Percentiles rank a stretch among this genome's conserved stretches.
These are phyloP conservation scores for Coprinopsis marcescibilis DNA, from an alignment of 768 basidiomycete genomes.

Conservation along the genomic window DNA sequence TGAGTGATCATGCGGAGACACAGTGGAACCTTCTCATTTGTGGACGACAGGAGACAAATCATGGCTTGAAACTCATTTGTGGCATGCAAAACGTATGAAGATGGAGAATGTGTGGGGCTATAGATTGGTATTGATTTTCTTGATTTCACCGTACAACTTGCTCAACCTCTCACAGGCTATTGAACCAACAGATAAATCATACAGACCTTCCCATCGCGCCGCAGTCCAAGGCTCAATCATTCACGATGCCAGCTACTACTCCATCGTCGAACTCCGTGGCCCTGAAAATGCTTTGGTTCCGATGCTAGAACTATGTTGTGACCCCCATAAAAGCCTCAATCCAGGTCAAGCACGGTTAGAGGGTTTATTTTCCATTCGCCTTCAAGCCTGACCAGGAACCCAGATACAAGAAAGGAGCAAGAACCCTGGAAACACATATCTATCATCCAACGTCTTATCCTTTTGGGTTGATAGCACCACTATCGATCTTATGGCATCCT, in stretches of 20 bases:
- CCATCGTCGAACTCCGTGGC: conserved; percentile 69
- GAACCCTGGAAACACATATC: conserved; percentile 59
- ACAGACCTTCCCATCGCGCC: conserved; percentile 87
- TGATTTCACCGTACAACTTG: neutral
- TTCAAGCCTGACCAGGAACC: neutral
- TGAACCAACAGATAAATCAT: conserved; percentile 87
- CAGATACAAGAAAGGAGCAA: conserved; percentile 63
- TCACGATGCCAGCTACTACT: conserved; percentile 86
- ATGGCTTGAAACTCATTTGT: conserved; percentile 96
- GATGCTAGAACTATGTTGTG: conserved; percentile 52
- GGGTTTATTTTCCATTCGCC: neutral
- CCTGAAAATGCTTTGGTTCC: conserved; percentile 46
- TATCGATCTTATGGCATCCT: conserved; percentile 71
- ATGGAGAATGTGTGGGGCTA: conserved; percentile 95
- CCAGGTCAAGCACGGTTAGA: conserved; percentile 60
- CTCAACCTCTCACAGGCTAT: conserved; percentile 46
- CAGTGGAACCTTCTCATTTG: neutral
- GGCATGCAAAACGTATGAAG: conserved; percentile 96
- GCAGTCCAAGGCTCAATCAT: conserved; percentile 79
- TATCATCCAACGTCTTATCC: conserved; percentile 67
- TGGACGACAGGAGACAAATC: conserved; percentile 61
- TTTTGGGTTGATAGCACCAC: conserved; percentile 61
- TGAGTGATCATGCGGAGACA: conserved; percentile 25
- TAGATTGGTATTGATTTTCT: conserved; percentile 52
- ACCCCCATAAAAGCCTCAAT: conserved; percentile 55